Conservation (phyloP, 805 yeast genomes). For the Candida hungchunana region DNA sequence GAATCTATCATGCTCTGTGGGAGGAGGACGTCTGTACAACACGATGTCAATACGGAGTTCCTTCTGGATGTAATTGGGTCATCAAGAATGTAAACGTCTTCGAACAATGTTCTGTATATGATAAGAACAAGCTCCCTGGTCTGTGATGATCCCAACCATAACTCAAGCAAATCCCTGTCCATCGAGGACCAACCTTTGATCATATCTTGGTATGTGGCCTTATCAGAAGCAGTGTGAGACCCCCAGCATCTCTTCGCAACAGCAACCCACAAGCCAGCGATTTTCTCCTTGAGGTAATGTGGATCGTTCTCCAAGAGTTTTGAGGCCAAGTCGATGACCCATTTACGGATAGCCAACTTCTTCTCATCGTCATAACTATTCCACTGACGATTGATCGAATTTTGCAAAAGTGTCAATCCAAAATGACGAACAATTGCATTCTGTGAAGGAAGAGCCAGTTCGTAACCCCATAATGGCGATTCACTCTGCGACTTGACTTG, state of each 20-base stretch:
- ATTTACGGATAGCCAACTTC: conserved; percentile 64
- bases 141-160: conserved; percentile 65
- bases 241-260: conserved; percentile 94
- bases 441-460: conserved; percentile 62
- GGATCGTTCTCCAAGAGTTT: conserved; percentile 67
- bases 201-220: conserved; percentile 44
- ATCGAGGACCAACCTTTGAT: conserved; percentile 77
- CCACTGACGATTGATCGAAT: conserved; percentile 57
- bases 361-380: conserved; percentile 53
- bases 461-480: conserved; percentile 91
- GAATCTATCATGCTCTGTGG: conserved; percentile 59
- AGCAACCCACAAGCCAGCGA: conserved; percentile 88
- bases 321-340: conserved; percentile 78
- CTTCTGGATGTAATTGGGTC: conserved; percentile 87
- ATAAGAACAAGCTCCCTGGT: conserved; percentile 75
- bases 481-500: conserved; percentile 71
- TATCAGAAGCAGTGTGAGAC: conserved; percentile 41
- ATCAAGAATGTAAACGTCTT: conserved; percentile 86
- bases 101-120: conserved; percentile 82
- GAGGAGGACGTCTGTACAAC: conserved; percentile 79
- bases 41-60: conserved; percentile 68
- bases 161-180: conserved; percentile 69
- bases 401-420: conserved; percentile 77
- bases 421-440: conserved; percentile 80
- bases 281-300: conserved; percentile 82